Evolutionary conservation across 2,329 filamentous ascomycete species (phyloP), one percentile per base, ranked within the genome.

Genomic region (Lachnellula cervina): DNA sequence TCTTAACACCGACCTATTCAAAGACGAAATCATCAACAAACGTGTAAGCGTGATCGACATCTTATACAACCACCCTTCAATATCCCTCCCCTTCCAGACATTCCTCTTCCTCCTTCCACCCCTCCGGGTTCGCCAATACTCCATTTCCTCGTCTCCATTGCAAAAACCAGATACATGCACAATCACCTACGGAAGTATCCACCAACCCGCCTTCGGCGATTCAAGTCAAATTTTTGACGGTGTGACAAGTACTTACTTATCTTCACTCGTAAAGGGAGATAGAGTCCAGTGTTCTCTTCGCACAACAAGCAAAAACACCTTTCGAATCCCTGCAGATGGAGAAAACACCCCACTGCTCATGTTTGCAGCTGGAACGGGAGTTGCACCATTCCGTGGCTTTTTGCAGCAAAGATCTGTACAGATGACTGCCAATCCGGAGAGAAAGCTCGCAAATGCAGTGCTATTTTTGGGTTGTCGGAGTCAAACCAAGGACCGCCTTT

Each of bases 71-170:
- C 86, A 84, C 66, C 76, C 80, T 0, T 71, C 75, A 0, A 75
- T 88, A 34, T 71, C 79, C 3, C 70, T 93, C 0, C 78, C 87
- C 0, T 78, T 94, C 40, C 78, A 79, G 4, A 73, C 80, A 17
- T 93, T 88, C 73, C 76, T 94, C 6, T 76, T 78, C 35, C 86
- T 90, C 77, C 79, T 91, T 0, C 87, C 87, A 2, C 86, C 88
- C 0, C 89, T 94, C 84, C 83, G 88, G 25, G 78, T 89, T 40
- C 80, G 88, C 16, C 86, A 89, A 69, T 91, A 91, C 74, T 89
- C 84, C 35, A 90, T 92, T 66, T 90, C 88, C 0, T 90, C 87
- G 0, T 89, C 87, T 0, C 86, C 88, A 0, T 75, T 89, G 0
- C 76, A 74, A 8, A 44, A 45, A 23, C n/a, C 55, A 49, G 25